Conservation (phyloP, 2,329 filamentous ascomycete species). For the Penicillium sp. region DNA sequence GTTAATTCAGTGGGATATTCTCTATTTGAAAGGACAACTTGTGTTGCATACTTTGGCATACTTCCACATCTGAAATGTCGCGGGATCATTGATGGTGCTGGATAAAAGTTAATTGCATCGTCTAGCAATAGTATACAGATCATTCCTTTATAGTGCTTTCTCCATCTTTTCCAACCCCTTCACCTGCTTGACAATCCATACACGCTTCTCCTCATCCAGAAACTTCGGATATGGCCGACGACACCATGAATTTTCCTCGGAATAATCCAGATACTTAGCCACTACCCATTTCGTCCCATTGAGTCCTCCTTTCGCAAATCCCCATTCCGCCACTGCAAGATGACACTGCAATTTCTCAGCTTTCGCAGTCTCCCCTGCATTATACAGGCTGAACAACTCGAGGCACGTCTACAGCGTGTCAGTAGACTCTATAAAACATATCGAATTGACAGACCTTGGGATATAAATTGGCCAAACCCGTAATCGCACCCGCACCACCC, state of each 20-base stretch:
- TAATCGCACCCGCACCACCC: conserved; percentile 56
- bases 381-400: conserved; percentile 47
- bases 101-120: no score
- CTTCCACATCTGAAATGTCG: no score
- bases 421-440: no score
- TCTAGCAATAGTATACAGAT: no score
- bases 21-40: no score
- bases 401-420: no score
- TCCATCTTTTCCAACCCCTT: neutral
- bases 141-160: no score
- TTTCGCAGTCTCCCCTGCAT: conserved; percentile 44
- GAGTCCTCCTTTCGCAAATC: conserved; percentile 54
- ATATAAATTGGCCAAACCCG: conserved; percentile 59
- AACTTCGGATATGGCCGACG: conserved; percentile 52
- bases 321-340: conserved; percentile 51
- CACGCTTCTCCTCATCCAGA: conserved; percentile 42
- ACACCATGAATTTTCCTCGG: conserved; percentile 48
- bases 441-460: conserved; percentile 44
- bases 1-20: no score
- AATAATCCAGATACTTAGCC: conserved; percentile 50
- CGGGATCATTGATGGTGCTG: no score
- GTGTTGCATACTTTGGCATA: no score
- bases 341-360: conserved; percentile 48
- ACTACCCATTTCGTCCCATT: conserved; percentile 59
- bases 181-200: conserved; percentile 35